These are phyloP conservation scores for Scopulariopsis brevicaulis DNA, from an alignment of 2,329 filamentous ascomycete genomes.

Conservation along the genomic window DNA sequence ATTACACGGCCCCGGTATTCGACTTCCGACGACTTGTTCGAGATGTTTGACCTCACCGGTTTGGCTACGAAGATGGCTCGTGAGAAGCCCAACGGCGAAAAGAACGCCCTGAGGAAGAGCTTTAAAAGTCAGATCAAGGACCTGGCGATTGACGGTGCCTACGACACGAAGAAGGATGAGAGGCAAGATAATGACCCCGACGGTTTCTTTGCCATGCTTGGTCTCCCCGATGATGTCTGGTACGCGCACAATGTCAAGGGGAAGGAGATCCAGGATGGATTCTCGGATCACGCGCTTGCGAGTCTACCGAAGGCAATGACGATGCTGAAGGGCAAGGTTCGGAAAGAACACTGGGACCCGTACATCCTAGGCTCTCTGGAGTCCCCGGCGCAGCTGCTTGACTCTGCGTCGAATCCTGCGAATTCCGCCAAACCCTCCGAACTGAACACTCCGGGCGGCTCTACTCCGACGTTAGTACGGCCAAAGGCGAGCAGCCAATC, in stretches of 20 bases:
- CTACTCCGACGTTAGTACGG: slow-evolving; percentile 20
- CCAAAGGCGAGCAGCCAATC: slow-evolving; percentile 20
- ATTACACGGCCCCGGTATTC: slow-evolving; percentile 4
- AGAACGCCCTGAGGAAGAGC: slow-evolving; percentile 55
- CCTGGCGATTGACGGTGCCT: slow-evolving; percentile 48
- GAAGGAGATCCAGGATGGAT: slow-evolving; percentile 41
- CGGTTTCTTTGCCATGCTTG: slow-evolving; percentile 40
- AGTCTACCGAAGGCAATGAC: slow-evolving; percentile 38
- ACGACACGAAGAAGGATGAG: slow-evolving; percentile 46
- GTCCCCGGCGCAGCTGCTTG: slow-evolving; percentile 2
- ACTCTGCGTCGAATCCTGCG: slow-evolving; percentile 8
- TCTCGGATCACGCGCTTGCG: slow-evolving; percentile 30
- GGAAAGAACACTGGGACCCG: slow-evolving; percentile 10
- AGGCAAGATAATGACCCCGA: slow-evolving; percentile 38
- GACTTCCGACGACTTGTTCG: slow-evolving; percentile 43
- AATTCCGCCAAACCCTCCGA: slow-evolving; percentile 35
- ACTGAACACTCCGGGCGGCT: slow-evolving; percentile 37
- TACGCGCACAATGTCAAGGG: slow-evolving; percentile 39
- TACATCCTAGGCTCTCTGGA: slow-evolving; percentile 8
- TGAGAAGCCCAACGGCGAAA: slow-evolving; percentile 53
- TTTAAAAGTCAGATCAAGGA: slow-evolving; percentile 60
- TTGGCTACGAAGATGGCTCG: slow-evolving; percentile 52
- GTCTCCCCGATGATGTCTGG: slow-evolving; percentile 45
- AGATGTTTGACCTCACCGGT: slow-evolving; percentile 41
- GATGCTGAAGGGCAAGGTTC: slow-evolving; percentile 38